Base-by-base conservation (phyloP, 2,329 filamentous ascomycete species). In the Colletotrichum sansevieriae region DNA sequence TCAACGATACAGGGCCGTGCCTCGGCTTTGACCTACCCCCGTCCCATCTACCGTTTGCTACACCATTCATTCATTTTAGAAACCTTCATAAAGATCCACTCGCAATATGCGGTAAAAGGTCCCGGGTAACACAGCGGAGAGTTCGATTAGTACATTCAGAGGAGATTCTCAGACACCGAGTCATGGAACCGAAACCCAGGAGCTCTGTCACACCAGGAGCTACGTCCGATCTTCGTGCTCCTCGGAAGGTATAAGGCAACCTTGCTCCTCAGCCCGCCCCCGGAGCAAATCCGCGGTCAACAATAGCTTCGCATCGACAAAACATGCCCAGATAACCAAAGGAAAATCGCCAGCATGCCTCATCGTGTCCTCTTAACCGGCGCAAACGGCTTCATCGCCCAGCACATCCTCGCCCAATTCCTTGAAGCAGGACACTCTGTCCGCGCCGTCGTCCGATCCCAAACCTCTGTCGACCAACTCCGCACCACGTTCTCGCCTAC, bases 341-440 rank as follows among this genome's bases (percentile, higher is more conserved):
- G 3, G 11, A 7, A 2, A 35, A 4, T 2, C 7, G 11, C n/a
- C n/a, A 59, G 41, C 6, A 70, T 70, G 63, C 33, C 67, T n/a
- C 49, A 39, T 18, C 63, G 56, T 33, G 63, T 70, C 44, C 63
- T 69, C 18, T 33, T 83, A 12, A 83, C 81, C 2, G 81, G 81
- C 37, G 78, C 78, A 63, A 83, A 83, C 68, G 81, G 81, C 70
- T 81, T 82, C 70, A 79, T 82, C 39, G 81, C 78, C 18, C 77
- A 80, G 52, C 80, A 82, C 70, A 79, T 79, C 61, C 73, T 79
- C 52, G 78, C 78, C 3, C 72, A 75, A 0, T 73, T 83, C 15
- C 76, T 83, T 1, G 29, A 68, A 1, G 70, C 76, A 1, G 81
- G 80, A 4, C 81, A 81, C 67, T 72, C 65, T 6, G 81, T 83